phyloP scores from a whole-genome alignment of 495 filamentous ascomycete genomes.

The Achaetomiella virescens region DNA sequence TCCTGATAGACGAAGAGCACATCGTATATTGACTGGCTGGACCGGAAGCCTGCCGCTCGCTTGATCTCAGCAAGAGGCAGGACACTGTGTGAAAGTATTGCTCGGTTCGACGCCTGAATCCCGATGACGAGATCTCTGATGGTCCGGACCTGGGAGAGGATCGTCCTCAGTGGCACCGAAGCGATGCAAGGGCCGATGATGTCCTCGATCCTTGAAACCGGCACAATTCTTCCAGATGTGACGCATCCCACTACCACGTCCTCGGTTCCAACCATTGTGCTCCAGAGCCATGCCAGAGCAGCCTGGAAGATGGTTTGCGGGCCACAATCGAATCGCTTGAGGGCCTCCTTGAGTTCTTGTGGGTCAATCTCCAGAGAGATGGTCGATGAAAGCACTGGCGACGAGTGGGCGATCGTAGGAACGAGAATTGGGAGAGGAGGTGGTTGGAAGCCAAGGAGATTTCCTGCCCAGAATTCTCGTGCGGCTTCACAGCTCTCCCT shows the following conservation, averaged over 20 bases:
- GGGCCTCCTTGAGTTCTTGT: background rate
- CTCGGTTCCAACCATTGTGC: constrained; percentile 51
- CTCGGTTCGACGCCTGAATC: constrained; percentile 55
- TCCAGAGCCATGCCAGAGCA: constrained; percentile 59
- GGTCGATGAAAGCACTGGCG: constrained; percentile 12
- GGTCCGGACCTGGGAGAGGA: constrained; percentile 40
- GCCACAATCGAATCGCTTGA: constrained; percentile 19
- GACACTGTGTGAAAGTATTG: constrained; percentile 51
- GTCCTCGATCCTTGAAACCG: constrained; percentile 58
- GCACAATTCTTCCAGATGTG: constrained; percentile 65
- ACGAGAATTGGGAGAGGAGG: constrained; percentile 37
- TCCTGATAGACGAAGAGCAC: constrained; percentile 75
- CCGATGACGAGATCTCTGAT: constrained; percentile 52
- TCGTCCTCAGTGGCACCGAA: constrained; percentile 59
- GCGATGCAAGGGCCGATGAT: constrained; percentile 68
- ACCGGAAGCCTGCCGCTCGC: constrained; percentile 43
- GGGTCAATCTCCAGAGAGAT: constrained; percentile 24
- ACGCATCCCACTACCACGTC: constrained; percentile 73
- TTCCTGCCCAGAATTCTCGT: constrained; percentile 50
- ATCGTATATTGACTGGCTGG: constrained; percentile 54
- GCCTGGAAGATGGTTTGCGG: constrained; percentile 67
- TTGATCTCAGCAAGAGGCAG: constrained; percentile 64
- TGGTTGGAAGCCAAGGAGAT: constrained; percentile 41
- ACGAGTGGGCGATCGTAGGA: constrained; percentile 6
- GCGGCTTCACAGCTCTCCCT: constrained; percentile 21